Percentiles rank a stretch among this genome's conserved stretches.
Conservation (phyloP, 2,329 filamentous ascomycete species). For the Calonectria crousiana region DNA sequence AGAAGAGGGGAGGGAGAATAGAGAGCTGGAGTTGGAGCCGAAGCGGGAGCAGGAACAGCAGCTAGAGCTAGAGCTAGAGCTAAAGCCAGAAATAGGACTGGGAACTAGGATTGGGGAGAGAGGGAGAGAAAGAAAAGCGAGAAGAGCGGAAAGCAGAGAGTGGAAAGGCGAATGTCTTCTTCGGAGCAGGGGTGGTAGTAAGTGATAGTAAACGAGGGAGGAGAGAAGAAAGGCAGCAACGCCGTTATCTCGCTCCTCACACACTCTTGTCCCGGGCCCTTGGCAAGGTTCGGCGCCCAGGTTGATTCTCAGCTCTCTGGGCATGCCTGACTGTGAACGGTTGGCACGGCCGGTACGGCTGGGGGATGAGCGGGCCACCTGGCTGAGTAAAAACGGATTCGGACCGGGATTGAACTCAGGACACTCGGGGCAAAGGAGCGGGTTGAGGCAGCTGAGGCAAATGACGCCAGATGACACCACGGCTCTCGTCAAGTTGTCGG, state of each 20-base stretch:
- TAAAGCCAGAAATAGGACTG: not conserved
- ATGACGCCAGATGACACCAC: constrained; percentile 41
- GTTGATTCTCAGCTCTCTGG: constrained; percentile 16
- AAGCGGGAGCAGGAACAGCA: not conserved
- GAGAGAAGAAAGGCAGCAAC: constrained; percentile 17
- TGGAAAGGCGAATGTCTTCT: not conserved
- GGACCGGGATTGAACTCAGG: constrained; percentile 14
- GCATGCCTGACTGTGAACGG: constrained; percentile 9
- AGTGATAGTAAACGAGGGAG: constrained; percentile 5
- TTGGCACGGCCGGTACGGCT: constrained; percentile 21
- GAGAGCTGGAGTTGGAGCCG: not conserved
- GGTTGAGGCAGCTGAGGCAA: constrained; percentile 22
- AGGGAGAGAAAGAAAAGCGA: not conserved
- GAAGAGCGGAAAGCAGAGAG: constrained; percentile 1
- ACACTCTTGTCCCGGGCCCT: constrained; percentile 13
- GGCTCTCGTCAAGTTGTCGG: not conserved
- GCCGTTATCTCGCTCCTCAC: constrained; percentile 29
- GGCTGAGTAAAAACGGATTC: constrained; percentile 23
- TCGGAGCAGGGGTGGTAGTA: not conserved
- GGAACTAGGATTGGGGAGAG: not conserved
- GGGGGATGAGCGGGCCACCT: constrained; percentile 28
- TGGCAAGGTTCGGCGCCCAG: constrained; percentile 28
- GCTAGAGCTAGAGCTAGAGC: not conserved
- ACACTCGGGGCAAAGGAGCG: constrained; percentile 22
- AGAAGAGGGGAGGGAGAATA: not conserved